Evolutionary conservation across 2,329 filamentous ascomycete genomes (phyloP).

Genomic region (Gnomoniopsis sp.): DNA sequence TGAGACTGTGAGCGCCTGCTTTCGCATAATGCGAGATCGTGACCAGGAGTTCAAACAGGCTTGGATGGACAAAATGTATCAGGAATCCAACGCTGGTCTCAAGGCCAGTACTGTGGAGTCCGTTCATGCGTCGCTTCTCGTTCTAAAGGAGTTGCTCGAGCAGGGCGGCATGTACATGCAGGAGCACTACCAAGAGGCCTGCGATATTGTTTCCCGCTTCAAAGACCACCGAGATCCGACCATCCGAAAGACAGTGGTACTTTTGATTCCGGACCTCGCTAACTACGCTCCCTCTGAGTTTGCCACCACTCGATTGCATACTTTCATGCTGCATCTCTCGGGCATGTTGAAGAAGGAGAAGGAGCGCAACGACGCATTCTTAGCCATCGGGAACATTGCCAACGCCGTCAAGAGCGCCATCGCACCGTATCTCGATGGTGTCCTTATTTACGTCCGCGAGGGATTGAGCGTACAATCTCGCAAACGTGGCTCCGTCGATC

Average conservation of each 20-base stretch:
- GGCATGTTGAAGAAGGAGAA: conserved; percentile 93
- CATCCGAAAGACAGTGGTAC: conserved; percentile 84
- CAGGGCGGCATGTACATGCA: conserved; percentile 99
- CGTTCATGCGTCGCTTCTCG: conserved; percentile 89
- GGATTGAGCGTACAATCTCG: conserved; percentile 78
- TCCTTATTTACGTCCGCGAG: conserved; percentile 89
- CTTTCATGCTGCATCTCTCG: conserved; percentile 95
- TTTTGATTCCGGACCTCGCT: conserved; percentile 87
- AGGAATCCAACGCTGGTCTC: conserved; percentile 77
- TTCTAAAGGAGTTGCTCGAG: conserved; percentile 86
- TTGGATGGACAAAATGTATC: conserved; percentile 89
- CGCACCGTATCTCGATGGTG: conserved; percentile 89
- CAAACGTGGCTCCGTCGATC: conserved; percentile 62
- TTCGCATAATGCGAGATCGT: conserved; percentile 91
- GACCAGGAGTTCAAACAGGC: conserved; percentile 82
- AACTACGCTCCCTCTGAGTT: conserved; percentile 92
- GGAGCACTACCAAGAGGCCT: conserved; percentile 85
- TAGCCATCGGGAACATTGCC: conserved; percentile 93
- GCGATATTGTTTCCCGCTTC: conserved; percentile 87
- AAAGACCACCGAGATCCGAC: conserved; percentile 89
- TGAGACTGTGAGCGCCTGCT: conserved; percentile 90
- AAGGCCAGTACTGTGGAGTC: conserved; percentile 78
- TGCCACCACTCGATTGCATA: conserved; percentile 80
- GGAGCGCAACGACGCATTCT: conserved; percentile 88
- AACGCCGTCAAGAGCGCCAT: conserved; percentile 96